Evolutionary conservation across 441 rosid genomes (phyloP), one percentile per base, ranked within the genome.

Genomic region (Erodium texanum): DNA sequence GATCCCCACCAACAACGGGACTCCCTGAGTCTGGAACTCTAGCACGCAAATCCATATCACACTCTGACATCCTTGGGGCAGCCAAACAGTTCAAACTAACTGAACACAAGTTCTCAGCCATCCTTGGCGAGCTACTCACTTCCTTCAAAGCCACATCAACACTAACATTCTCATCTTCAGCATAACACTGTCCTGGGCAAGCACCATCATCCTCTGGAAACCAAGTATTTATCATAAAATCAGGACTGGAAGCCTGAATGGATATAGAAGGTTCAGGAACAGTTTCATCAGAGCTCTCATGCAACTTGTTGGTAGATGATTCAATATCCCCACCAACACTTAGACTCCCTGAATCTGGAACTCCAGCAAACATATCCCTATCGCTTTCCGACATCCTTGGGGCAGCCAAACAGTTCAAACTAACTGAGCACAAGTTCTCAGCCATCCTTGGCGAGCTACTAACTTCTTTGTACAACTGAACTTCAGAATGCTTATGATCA

Each of bases 391-490:
- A 5, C 41, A 66, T 58, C 71, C 63, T 74, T 0, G 43, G 66
- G 41, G 66, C 63, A 56, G 27, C 66, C 24, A 59, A 65, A 16
- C 71, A 20, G 56, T 22, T 61, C 24, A 65, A 63, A 58, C 70
- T 58, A 38, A 54, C 71, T 0, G 67, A 43, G 69, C 52, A n/a
- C 34, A 68, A 73, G 73, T 73, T 76, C 71, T 66, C 76, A 4
- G 75, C 76, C 69, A 76, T 68, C 74, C 77, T 72, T 0, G 77
- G 72, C 0, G 79, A 75, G 65, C 79, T 71, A 78, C 76, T 78
- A n/a, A n/a, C n/a, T n/a, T n/a, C n/a, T n/a, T n/a, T 56, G 66
- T 74, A 80, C 76, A 83, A 74, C 20, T 52, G 73, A 69, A 80
- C 50, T 0, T 81, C 82, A 70, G 82, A 72, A 71, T 69, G 68